Conservation (phyloP, 2,329 filamentous ascomycete genomes). For the Penicillium hordei region DNA sequence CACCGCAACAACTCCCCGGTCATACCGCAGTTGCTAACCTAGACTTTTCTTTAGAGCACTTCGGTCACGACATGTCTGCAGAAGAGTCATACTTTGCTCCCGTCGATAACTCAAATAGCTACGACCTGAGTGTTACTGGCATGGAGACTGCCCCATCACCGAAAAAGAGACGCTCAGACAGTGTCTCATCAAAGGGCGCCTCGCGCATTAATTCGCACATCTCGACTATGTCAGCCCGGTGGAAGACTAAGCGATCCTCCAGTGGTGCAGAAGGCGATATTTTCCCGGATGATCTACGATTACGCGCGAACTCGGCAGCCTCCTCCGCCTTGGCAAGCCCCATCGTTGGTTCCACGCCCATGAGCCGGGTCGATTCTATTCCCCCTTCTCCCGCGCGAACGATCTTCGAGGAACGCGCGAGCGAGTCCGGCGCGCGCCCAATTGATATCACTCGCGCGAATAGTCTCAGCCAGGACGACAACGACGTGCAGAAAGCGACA, state of each 20-base stretch:
- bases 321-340: slow-evolving; percentile 43
- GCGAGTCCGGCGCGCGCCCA: slow-evolving; percentile 51
- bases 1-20: not conserved
- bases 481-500: slow-evolving; percentile 66
- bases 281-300: slow-evolving; percentile 36
- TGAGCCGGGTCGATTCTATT: slow-evolving; percentile 52
- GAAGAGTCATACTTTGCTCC: slow-evolving; percentile 33
- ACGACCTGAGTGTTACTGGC: slow-evolving; percentile 62
- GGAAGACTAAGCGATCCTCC: slow-evolving; percentile 41
- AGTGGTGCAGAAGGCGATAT: slow-evolving; percentile 31
- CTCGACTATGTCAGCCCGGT: slow-evolving; percentile 66
- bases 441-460: slow-evolving; percentile 57
- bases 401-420: slow-evolving; percentile 56
- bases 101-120: slow-evolving; percentile 34
- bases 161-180: slow-evolving; percentile 56
- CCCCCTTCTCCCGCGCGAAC: slow-evolving; percentile 65
- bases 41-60: slow-evolving; percentile 31
- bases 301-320: slow-evolving; percentile 43
- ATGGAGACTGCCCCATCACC: slow-evolving; percentile 57
- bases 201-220: slow-evolving; percentile 68
- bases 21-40: slow-evolving; percentile 7
- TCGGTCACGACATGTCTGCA: slow-evolving; percentile 34
- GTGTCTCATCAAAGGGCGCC: slow-evolving; percentile 48
- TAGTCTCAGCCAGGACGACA: slow-evolving; percentile 48
- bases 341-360: slow-evolving; percentile 33